Conservation (phyloP, 331 rosid species). For the Spiraea crenata region DNA sequence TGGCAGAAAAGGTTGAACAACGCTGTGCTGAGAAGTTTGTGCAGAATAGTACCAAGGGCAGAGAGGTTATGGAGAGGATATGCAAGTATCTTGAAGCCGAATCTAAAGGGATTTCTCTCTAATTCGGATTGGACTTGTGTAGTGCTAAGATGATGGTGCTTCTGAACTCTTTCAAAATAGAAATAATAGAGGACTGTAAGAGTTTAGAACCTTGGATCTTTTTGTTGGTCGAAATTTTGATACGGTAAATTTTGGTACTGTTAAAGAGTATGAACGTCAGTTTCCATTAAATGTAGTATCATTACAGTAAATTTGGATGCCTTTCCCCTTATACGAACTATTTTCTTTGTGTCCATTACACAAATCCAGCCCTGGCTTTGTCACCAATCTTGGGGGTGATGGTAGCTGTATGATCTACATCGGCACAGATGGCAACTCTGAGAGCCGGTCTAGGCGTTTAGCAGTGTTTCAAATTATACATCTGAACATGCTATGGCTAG, state of each 20-base stretch:
- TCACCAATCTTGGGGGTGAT: no score
- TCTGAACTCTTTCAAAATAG: slow-evolving; percentile 14
- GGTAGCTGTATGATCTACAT: no score
- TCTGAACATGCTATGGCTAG: no score
- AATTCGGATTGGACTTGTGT: slow-evolving; percentile 20
- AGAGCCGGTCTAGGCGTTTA: no score
- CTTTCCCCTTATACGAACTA: no score
- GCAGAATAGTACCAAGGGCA: slow-evolving; percentile 84
- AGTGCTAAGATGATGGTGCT: slow-evolving; percentile 1
- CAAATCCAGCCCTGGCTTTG: no score
- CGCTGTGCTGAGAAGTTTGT: slow-evolving; percentile 78
- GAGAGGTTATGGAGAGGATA: slow-evolving; percentile 94
- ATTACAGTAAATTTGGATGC: no score
- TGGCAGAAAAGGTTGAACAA: slow-evolving; percentile 90
- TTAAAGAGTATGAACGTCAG: background rate
- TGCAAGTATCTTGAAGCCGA: slow-evolving; percentile 92
- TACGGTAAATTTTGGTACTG: background rate
- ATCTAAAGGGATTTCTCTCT: slow-evolving; percentile 50
- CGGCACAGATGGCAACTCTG: no score
- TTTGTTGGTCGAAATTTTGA: slow-evolving; percentile 1
- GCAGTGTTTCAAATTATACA: no score
- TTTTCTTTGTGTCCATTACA: no score
- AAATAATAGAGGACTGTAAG: slow-evolving; percentile 8
- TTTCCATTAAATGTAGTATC: background rate
- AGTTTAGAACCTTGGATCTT: background rate